phyloP scores from a whole-genome alignment of 208 protist species.

The Phytomonas francai region DNA sequence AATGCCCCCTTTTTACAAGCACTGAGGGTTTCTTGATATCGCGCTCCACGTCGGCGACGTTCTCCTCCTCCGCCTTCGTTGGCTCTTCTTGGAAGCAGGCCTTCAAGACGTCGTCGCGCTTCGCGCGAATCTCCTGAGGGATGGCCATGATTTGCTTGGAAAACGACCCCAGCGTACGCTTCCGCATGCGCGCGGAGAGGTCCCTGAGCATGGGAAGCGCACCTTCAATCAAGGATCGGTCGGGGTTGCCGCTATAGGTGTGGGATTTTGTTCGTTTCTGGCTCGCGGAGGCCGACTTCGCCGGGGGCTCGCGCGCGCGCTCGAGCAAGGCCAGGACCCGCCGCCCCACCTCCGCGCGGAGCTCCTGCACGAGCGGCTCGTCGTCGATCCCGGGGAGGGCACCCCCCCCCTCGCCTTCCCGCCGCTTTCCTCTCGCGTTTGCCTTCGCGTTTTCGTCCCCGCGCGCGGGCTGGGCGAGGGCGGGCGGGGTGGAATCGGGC shows the following conservation, averaged over 20 bases:
- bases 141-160: conserved; percentile 37
- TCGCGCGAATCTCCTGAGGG: conserved; percentile 44
- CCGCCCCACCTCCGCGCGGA: neutral
- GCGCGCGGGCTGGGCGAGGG: too few relatives aligned
- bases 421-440: too few relatives aligned
- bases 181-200: conserved; percentile 33
- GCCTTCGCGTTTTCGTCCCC: too few relatives aligned
- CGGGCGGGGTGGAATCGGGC: too few relatives aligned
- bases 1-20: too few relatives aligned
- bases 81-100: conserved; percentile 13
- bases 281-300: neutral
- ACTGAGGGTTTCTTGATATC: neutral
- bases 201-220: conserved; percentile 43
- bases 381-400: too few relatives aligned
- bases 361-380: too few relatives aligned
- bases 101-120: conserved; percentile 61
- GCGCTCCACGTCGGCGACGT: neutral
- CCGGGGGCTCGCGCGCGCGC: neutral
- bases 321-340: neutral
- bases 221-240: conserved; percentile 14
- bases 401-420: too few relatives aligned
- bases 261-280: neutral
- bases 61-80: neutral
- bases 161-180: conserved; percentile 26
- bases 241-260: neutral